Evolutionary conservation across 495 filamentous ascomycete species (phyloP), one percentile per base, ranked within the genome.

Genomic region (Tuber borchii): DNA sequence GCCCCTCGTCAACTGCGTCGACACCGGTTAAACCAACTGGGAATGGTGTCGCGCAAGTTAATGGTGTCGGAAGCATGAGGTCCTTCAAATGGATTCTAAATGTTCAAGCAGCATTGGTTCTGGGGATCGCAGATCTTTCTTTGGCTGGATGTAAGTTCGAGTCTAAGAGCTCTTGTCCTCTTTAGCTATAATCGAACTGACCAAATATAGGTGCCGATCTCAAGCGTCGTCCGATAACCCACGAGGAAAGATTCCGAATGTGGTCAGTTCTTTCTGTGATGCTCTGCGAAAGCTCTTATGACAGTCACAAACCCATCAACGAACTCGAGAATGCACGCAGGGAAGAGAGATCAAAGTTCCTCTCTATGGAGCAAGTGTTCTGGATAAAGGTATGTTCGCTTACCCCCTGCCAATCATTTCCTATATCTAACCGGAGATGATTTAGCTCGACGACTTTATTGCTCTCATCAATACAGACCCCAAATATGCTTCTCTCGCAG

Each of bases 21-120:
- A 76, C 76, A 7, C 71, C 79, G 19, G 73, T 71, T 17, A 78
- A 75, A 56, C n/a, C 39, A 7, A 51, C 73, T 31, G 40, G 70
- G 17, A 76, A 76, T 45, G 74, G 74, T 17, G 39, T 48, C 44
- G 40, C 26, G n/a, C 80, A 72, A 22, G 45, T 74, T 26, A 79
- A 80, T 65, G 77, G 74, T 39, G 78, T 48, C 51, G 74, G 77
- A 26, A 48, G 43, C 31, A 44, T 48, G 39, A 77, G 69, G 34
- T 22, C 45, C n/a, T 79, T 80, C 37, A 71, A 78, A 39, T 83
- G 79, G 74, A 77, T 83, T 26, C 73, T 81, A 12, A 83, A 83
- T 76, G 75, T 83, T 44, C 82, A 83, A 69, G 81, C 75, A n/a
- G 81, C 81, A 48, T 76, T 83, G 43, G 79, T 78, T 19, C 75